Evolutionary conservation across 2,329 filamentous ascomycete genomes (phyloP), one percentile per base, ranked within the genome.

Genomic region (Pseudogymnoascus sp.): DNA sequence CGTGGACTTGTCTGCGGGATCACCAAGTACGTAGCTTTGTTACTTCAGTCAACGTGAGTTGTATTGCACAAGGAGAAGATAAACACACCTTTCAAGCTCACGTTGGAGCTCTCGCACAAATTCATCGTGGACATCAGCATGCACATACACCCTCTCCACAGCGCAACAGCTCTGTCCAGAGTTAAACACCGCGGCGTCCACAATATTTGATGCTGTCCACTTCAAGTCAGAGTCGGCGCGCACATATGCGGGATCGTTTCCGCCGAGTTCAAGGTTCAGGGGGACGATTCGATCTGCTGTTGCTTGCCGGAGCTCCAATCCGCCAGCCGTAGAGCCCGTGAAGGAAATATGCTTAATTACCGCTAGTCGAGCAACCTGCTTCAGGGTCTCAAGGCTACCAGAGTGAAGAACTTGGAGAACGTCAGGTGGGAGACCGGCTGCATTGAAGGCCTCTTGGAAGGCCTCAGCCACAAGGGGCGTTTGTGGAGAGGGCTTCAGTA

Each of bases 381-480:
- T 90, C 68, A 97, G 88, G 63, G 88, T 83, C 55, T 78, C 78
- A 29, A 89, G 86, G 60, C 90, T 91, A 61, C 92, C 93, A 70
- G 87, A 90, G 78, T 97, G 93, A 77, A 84, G 68, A 3, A 74
- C 79, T 66, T 84, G 81, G 26, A 84, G 69, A n/a, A 84, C 79
- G n/a, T 81, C 81, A 0, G 79, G 76, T 0, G 81, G 81, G 26
- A 84, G 75, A 45, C 93, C 93, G 19, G 92, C 91, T 70, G 91
- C 85, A 49, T 78, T 74, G 74, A 97, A 96, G 61, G 90, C 83
- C 67, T 88, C 81, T 62, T 88, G 78, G 23, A 96, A 83, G 65
- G 91, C 91, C 78, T 97, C 93, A 41, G 85, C 92, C 66, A 96
- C 87, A 0, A 92, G 81, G n/a, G 78, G 82, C 39, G 79, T 84